A percentile compares a stretch with the other conserved stretches of the same genome.
Evolutionary conservation across 2,329 filamentous ascomycete genomes (phyloP).

Genomic region (Chaetomium sp.): DNA sequence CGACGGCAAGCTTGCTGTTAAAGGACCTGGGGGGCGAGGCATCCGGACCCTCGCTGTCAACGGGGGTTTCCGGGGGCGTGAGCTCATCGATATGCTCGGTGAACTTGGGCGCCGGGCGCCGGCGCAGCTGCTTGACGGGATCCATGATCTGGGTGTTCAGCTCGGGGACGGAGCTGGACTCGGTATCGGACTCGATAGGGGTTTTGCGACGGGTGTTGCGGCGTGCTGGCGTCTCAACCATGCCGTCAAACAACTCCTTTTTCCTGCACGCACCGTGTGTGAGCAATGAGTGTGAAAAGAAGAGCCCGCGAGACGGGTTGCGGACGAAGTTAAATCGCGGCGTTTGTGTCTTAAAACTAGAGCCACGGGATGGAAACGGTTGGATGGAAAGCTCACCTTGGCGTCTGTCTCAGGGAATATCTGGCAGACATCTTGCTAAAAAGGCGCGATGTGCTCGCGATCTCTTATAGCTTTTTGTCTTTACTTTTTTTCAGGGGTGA

Average conservation of each 20-base stretch:
- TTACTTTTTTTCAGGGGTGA: background rate
- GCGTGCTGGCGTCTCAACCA: constrained; percentile 52
- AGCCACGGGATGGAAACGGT: too few species aligned
- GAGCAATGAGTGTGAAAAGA: background rate
- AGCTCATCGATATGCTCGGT: constrained; percentile 43
- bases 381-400: constrained; percentile 23
- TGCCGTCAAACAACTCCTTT: constrained; percentile 55
- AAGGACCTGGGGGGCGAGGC: constrained; percentile 12
- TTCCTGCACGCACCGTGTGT: constrained; percentile 38
- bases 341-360: too few species aligned
- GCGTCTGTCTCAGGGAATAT: constrained; percentile 30
- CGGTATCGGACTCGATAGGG: constrained; percentile 42
- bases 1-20: constrained; percentile 25
- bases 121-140: constrained; percentile 33
- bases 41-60: constrained; percentile 21
- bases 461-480: constrained; percentile 4
- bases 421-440: constrained; percentile 25
- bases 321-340: too few species aligned
- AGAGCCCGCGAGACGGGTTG: too few species aligned
- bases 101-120: constrained; percentile 44
- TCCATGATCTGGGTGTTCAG: constrained; percentile 32
- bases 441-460: constrained; percentile 4
- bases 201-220: constrained; percentile 45
- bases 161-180: constrained; percentile 38
- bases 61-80: constrained; percentile 22